Conservation (phyloP, 2,329 filamentous ascomycete genomes). For the Ciborinia camelliae region DNA sequence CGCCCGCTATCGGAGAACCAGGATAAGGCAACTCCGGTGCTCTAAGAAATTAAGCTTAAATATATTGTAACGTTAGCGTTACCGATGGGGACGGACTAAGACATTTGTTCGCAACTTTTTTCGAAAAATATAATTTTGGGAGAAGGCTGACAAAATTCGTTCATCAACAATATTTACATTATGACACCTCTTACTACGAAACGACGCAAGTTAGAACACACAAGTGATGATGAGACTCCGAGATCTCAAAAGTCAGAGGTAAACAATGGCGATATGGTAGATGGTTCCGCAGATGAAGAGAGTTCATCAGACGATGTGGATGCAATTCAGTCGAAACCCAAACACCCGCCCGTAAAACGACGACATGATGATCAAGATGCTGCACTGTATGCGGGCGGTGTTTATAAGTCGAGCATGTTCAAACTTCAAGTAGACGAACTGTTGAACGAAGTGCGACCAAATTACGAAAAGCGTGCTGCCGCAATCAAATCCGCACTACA, state of each 20-base stretch:
- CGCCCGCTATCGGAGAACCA: constrained; percentile 24
- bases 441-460: constrained; percentile 53
- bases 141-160: constrained; percentile 4
- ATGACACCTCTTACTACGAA: constrained; percentile 35
- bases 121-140: constrained; percentile 17
- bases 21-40: neutral
- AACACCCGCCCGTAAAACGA: constrained; percentile 23
- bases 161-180: neutral
- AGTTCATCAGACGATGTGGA: constrained; percentile 27
- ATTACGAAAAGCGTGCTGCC: constrained; percentile 54
- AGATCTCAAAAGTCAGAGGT: constrained; percentile 11
- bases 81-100: constrained; percentile 2
- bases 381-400: constrained; percentile 41
- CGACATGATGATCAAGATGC: constrained; percentile 31
- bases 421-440: constrained; percentile 66
- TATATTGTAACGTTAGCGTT: too few species aligned
- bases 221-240: constrained; percentile 8
- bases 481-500: constrained; percentile 52
- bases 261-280: constrained; percentile 13
- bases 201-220: constrained; percentile 37
- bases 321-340: constrained; percentile 12
- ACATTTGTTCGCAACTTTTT: constrained; percentile 15
- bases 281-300: constrained; percentile 17
- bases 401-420: constrained; percentile 65
- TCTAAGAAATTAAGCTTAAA: constrained; percentile 23